phyloP scores from a whole-genome alignment of 495 filamentous ascomycete species.

The Penicillium lividum region DNA sequence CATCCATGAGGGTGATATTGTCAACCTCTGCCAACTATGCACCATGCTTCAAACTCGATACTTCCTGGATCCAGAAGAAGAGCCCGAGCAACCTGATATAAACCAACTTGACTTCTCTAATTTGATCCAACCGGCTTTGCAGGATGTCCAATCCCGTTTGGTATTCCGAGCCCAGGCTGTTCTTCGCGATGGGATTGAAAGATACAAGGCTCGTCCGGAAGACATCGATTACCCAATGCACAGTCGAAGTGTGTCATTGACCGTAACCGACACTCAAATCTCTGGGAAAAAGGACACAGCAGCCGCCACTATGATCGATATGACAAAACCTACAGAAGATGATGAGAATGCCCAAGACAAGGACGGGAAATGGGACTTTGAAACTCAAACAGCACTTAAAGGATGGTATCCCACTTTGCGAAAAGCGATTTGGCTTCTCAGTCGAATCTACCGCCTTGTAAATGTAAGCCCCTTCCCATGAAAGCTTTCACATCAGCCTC shows the following conservation, averaged over 20 bases:
- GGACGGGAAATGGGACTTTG: constrained; percentile 54
- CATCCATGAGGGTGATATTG: constrained; percentile 67
- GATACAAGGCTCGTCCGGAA: constrained; percentile 66
- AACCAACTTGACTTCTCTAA: constrained; percentile 65
- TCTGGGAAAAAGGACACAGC: constrained; percentile 48
- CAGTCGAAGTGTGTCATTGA: constrained; percentile 47
- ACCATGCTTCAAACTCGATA: constrained; percentile 84
- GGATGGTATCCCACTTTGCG: constrained; percentile 70
- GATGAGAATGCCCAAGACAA: constrained; percentile 49
- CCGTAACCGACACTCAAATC: constrained; percentile 48
- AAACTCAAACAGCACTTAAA: constrained; percentile 48
- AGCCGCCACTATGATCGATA: constrained; percentile 44
- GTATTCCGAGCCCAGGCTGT: constrained; percentile 70
- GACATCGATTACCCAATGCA: constrained; percentile 67
- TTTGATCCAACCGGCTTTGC: constrained; percentile 66
- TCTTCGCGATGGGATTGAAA: constrained; percentile 68
- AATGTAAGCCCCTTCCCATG: constrained; percentile 49
- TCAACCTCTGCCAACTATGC: constrained; percentile 80
- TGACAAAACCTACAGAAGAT: constrained; percentile 53
- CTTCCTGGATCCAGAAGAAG: constrained; percentile 70
- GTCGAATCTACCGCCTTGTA: constrained; percentile 79
- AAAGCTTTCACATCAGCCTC: neutral
- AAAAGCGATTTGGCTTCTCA: constrained; percentile 79
- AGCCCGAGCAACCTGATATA: constrained; percentile 54
- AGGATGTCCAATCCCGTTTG: constrained; percentile 74